A percentile compares a stretch with the other conserved stretches of the same genome.
phyloP scores from a whole-genome alignment of 192 early-diverging fungal genomes.

The Coemansia sp. region DNA sequence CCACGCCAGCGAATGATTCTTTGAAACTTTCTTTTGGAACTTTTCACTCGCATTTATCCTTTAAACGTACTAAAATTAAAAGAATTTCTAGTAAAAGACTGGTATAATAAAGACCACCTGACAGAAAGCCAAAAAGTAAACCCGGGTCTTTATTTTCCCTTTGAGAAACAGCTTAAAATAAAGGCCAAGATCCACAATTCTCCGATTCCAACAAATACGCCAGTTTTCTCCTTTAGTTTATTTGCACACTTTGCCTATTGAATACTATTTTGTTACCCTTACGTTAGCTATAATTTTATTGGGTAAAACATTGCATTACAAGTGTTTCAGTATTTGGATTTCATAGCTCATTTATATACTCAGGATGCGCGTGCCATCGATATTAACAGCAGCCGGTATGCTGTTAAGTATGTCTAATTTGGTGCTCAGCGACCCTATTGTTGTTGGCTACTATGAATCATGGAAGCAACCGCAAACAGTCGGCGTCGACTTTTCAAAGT shows the following conservation, averaged over 20 bases:
- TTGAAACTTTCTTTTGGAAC: not conserved
- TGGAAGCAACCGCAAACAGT: constrained; percentile 35
- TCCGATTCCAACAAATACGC: too few relatives aligned
- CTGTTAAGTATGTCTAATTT: not conserved
- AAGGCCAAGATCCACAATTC: too few relatives aligned
- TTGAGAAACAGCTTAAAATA: too few relatives aligned
- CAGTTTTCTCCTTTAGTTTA: not conserved
- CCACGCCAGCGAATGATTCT: too few relatives aligned
- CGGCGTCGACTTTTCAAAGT: constrained; percentile 45
- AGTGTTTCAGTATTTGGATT: too few relatives aligned
- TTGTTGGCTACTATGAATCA: constrained; percentile 43
- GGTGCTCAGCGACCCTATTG: constrained; percentile 3
- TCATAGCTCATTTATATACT: too few relatives aligned
- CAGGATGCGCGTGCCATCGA: not conserved
- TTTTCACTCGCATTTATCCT: not conserved
- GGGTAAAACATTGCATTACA: too few relatives aligned
- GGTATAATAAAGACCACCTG: not conserved
- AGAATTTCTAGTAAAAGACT: not conserved
- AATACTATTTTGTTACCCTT: too few relatives aligned
- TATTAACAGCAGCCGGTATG: constrained; percentile 3
- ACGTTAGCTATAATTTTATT: too few relatives aligned
- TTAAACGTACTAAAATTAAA: not conserved
- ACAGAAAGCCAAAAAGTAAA: not conserved
- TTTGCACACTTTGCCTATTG: not conserved
- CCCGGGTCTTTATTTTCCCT: not conserved